These are phyloP conservation scores for Cladosporium sp. DNA, from an alignment of 2,329 filamentous ascomycete genomes.

Conservation along the genomic window DNA sequence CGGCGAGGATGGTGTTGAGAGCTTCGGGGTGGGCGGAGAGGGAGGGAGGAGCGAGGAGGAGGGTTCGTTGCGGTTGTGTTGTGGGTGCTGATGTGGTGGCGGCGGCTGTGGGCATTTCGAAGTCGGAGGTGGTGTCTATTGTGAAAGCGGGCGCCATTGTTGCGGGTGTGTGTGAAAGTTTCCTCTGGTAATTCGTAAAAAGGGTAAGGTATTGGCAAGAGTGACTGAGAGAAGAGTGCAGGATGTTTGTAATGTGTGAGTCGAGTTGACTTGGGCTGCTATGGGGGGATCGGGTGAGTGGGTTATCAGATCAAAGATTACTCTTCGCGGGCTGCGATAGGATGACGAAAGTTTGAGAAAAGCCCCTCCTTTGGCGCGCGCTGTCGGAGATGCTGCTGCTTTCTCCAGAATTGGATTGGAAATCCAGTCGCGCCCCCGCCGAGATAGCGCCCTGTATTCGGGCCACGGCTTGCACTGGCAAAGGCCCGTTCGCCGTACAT, in stretches of 20 bases:
- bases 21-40: slow-evolving; percentile 79
- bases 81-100: slow-evolving; percentile 20
- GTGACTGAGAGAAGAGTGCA: not conserved
- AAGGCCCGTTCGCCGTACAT: no score
- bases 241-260: not conserved
- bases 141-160: slow-evolving; percentile 38
- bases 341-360: slow-evolving; percentile 5
- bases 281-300: not conserved
- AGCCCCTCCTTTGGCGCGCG: not conserved
- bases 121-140: slow-evolving; percentile 37
- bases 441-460: not conserved
- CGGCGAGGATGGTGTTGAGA: slow-evolving; percentile 65
- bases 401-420: not conserved
- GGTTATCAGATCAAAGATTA: slow-evolving; percentile 3
- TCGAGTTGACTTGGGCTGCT: not conserved
- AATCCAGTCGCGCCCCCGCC: not conserved
- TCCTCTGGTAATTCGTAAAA: no score
- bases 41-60: slow-evolving; percentile 86
- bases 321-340: slow-evolving; percentile 3
- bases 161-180: not conserved
- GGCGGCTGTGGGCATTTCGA: slow-evolving; percentile 24
- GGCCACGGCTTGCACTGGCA: no score
- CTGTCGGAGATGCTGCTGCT: slow-evolving; percentile 1
- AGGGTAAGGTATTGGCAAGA: not conserved
- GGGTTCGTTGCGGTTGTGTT: slow-evolving; percentile 51